Evolutionary conservation across 495 filamentous ascomycete species (phyloP).

Genomic region (Hypoxylon rickii): DNA sequence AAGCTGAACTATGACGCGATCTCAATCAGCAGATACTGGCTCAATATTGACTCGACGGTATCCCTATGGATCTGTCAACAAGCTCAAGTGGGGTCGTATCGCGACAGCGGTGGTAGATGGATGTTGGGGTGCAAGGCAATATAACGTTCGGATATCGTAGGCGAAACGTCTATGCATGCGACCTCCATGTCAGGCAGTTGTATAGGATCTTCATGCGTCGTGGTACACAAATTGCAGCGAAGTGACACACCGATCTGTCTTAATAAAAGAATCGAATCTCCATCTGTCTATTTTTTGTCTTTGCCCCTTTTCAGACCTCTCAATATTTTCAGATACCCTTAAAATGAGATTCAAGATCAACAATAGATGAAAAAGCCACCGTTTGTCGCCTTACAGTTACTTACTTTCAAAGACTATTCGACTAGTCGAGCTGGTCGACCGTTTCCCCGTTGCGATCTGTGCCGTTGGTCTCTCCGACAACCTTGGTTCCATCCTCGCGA

Average conservation of each 20-base stretch:
- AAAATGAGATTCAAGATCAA: neutral
- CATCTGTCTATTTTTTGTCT: slow-evolving; percentile 23
- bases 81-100: too few species aligned
- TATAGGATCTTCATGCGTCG: neutral
- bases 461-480: slow-evolving; percentile 28
- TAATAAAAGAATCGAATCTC: slow-evolving; percentile 18
- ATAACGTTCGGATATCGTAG: neutral
- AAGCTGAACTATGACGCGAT: too few species aligned
- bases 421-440: slow-evolving; percentile 48
- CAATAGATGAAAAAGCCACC: neutral
- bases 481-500: slow-evolving; percentile 51
- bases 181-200: slow-evolving; percentile 12
- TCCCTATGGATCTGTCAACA: too few species aligned
- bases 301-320: slow-evolving; percentile 7
- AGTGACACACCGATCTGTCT: neutral
- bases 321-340: neutral
- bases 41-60: too few species aligned
- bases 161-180: slow-evolving; percentile 9
- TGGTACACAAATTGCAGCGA: neutral
- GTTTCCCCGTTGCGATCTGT: slow-evolving; percentile 31
- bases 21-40: too few species aligned
- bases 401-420: neutral
- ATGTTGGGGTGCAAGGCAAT: neutral
- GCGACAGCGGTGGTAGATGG: too few species aligned
- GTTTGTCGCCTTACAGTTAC: slow-evolving; percentile 7